A percentile compares a stretch with the other conserved stretches of the same genome.
phyloP scores from a whole-genome alignment of 2,329 filamentous ascomycete genomes.

The Aspergillus sp. region DNA sequence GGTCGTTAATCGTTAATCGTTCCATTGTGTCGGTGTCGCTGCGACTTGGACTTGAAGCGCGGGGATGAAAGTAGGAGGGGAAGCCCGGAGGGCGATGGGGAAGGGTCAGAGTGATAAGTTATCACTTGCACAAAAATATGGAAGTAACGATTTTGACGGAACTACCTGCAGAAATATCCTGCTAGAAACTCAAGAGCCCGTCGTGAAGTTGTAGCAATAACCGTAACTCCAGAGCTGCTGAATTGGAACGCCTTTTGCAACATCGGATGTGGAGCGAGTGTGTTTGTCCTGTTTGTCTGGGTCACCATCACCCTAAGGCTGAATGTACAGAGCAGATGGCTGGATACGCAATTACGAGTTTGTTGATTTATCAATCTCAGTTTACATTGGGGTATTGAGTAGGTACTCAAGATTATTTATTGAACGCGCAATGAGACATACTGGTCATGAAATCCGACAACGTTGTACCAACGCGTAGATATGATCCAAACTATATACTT shows the following conservation, averaged over 20 bases:
- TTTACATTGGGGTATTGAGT: neutral
- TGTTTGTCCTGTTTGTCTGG: slow-evolving; percentile 19
- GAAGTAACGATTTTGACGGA: neutral
- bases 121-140: neutral
- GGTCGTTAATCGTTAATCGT: slow-evolving; percentile 37
- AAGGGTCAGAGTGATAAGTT: neutral
- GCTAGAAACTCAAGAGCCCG: neutral
- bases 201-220: neutral
- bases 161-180: slow-evolving; percentile 3
- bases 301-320: neutral
- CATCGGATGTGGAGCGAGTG: slow-evolving; percentile 11
- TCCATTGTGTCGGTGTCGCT: slow-evolving; percentile 31
- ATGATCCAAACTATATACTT: neutral
- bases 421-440: no score
- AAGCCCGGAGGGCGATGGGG: neutral
- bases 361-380: neutral
- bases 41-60: slow-evolving; percentile 13
- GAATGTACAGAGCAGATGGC: no score
- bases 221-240: neutral
- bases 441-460: no score
- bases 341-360: no score
- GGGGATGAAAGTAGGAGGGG: neutral
- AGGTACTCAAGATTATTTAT: no score
- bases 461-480: neutral
- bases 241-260: slow-evolving; percentile 8